phyloP scores from a whole-genome alignment of 2,329 filamentous ascomycete species.

The Leptographium radiaticola region DNA sequence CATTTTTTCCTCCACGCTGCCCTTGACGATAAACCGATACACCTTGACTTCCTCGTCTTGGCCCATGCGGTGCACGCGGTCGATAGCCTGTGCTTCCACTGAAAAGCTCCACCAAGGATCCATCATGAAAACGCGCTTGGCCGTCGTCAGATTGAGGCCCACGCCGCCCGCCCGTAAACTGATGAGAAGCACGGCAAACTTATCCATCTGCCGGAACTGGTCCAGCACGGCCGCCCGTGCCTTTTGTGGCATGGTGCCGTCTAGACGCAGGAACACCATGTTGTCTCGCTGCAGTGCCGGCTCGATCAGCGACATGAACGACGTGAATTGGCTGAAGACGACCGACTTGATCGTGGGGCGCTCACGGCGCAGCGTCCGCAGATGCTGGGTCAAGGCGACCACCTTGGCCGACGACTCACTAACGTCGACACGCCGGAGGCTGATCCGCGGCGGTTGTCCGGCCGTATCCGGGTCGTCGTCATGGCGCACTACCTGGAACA shows the following conservation, averaged over 20 bases:
- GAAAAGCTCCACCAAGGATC: conserved; percentile 99
- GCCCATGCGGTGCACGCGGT: conserved; percentile 94
- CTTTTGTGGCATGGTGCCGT: conserved; percentile 83
- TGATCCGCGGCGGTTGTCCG: conserved; percentile 37
- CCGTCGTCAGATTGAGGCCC: conserved; percentile 81
- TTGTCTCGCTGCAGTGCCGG: conserved; percentile 60
- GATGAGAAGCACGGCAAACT: conserved; percentile 65
- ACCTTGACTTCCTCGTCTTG: conserved; percentile 79
- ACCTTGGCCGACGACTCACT: conserved; percentile 80
- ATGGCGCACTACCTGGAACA: conserved; percentile 85
- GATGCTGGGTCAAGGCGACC: conserved; percentile 59
- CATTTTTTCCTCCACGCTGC: conserved; percentile 93
- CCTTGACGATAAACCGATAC: conserved; percentile 74
- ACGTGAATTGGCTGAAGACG: conserved; percentile 95
- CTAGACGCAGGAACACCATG: conserved; percentile 74
- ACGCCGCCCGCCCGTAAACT: conserved; percentile 85
- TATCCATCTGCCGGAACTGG: conserved; percentile 51
- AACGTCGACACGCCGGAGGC: conserved; percentile 45
- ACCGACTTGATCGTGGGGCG: conserved; percentile 71
- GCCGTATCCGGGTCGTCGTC: conserved; percentile 39
- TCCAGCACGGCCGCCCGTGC: conserved; percentile 63
- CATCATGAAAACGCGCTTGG: conserved; percentile 94
- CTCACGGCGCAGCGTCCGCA: conserved; percentile 54
- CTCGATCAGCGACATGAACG: conserved; percentile 83
- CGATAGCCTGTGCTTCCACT: conserved; percentile 91